These are phyloP conservation scores for Penium margaritaceum DNA, from an alignment of 139 green algal species.

Conservation along the genomic window DNA sequence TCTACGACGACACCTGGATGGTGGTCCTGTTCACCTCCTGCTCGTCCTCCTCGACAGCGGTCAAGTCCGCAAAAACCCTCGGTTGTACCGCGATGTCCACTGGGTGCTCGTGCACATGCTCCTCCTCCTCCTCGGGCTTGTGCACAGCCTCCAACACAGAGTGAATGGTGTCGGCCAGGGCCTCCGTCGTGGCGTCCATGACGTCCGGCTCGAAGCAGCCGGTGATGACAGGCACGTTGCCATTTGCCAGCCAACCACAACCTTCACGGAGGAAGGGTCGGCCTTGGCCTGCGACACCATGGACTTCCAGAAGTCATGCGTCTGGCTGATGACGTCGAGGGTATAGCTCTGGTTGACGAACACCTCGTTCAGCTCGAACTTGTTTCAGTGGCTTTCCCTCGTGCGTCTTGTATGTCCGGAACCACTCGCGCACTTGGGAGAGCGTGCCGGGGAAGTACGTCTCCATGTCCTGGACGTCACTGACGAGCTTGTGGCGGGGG, in stretches of 20 bases:
- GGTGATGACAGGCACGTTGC: too few relatives aligned
- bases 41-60: too few relatives aligned
- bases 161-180: too few relatives aligned
- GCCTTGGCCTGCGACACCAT: slow-evolving; percentile 44
- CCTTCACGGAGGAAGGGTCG: neutral
- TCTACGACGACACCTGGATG: too few relatives aligned
- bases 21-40: too few relatives aligned
- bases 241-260: slow-evolving; percentile 16
- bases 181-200: too few relatives aligned
- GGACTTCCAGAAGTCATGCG: slow-evolving; percentile 24
- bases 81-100: too few relatives aligned
- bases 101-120: too few relatives aligned
- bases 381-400: slow-evolving; percentile 89
- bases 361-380: slow-evolving; percentile 81
- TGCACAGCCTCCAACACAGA: too few relatives aligned
- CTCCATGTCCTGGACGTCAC: slow-evolving; percentile 91
- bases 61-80: too few relatives aligned
- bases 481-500: slow-evolving; percentile 74
- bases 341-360: slow-evolving; percentile 9
- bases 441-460: slow-evolving; percentile 73
- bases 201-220: too few relatives aligned
- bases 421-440: slow-evolving; percentile 66
- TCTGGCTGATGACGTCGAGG: slow-evolving; percentile 20
- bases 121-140: too few relatives aligned
- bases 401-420: slow-evolving; percentile 95